A percentile compares a stretch with the other conserved stretches of the same genome.
These are phyloP conservation scores for Herpomyces periplanetae DNA, from an alignment of 2,329 filamentous ascomycete genomes.

Conservation along the genomic window DNA sequence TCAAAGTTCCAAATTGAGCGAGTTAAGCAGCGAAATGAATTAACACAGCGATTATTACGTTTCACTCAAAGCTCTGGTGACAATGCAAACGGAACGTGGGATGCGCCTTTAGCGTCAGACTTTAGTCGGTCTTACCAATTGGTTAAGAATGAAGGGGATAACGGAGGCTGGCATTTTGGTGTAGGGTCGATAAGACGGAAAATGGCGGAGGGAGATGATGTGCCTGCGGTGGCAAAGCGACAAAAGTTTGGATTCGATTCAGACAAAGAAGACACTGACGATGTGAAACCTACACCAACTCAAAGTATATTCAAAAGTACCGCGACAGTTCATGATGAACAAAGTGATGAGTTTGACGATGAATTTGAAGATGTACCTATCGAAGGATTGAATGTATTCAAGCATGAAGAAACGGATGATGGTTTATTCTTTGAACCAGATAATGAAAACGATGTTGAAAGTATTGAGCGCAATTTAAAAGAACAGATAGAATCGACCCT, in stretches of 20 bases:
- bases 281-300: too few species aligned
- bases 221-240: conserved; percentile 52
- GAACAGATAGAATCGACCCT: too few species aligned
- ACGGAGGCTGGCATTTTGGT: conserved; percentile 78
- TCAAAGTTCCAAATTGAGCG: conserved; percentile 84
- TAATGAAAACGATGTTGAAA: too few species aligned
- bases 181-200: conserved; percentile 49
- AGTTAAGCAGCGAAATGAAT: conserved; percentile 59
- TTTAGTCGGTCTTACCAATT: conserved; percentile 87
- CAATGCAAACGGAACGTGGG: too few species aligned
- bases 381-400: conserved; percentile 47
- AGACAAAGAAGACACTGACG: conserved; percentile 15
- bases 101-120: too few species aligned
- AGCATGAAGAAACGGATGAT: too few species aligned
- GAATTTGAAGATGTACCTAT: conserved; percentile 81
- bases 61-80: conserved; percentile 56
- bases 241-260: conserved; percentile 12
- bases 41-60: conserved; percentile 78
- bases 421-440: too few species aligned
- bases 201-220: conserved; percentile 40
- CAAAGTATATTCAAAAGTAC: too few species aligned
- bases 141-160: conserved; percentile 72
- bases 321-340: conserved; percentile 17
- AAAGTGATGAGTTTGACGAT: conserved; percentile 26
- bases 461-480: too few species aligned